Percentiles rank a stretch among this genome's conserved stretches.
Conservation (phyloP, 805 yeast species). For the Wickerhamiella alocasiicola region DNA sequence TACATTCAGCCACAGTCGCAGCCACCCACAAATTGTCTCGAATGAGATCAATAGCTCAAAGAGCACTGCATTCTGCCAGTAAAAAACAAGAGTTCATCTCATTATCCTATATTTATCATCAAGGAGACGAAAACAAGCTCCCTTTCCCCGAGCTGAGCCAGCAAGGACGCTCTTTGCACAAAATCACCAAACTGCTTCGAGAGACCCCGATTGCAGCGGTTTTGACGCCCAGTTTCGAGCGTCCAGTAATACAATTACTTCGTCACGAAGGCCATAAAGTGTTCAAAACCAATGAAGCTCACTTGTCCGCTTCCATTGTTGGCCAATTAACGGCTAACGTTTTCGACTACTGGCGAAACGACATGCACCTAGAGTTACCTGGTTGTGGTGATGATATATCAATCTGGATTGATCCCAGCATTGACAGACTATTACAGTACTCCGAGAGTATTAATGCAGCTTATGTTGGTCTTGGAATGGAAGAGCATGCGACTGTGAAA, state of each 20-base stretch:
- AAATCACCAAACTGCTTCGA: neutral
- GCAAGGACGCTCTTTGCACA: conserved; percentile 2
- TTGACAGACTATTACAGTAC: neutral
- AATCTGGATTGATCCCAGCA: neutral
- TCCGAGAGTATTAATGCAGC: neutral
- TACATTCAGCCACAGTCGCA: no score
- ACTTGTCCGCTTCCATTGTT: conserved; percentile 1
- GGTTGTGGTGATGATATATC: neutral
- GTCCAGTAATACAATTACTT: neutral
- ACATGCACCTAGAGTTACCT: neutral
- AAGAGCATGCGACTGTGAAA: neutral
- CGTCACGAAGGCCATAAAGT: neutral
- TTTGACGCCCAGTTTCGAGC: neutral
- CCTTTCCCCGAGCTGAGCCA: conserved; percentile 3
- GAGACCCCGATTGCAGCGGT: neutral
- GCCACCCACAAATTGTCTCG: no score
- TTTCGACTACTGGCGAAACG: conserved; percentile 1
- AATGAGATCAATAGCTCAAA: no score
- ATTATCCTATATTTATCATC: neutral
- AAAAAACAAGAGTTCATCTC: neutral
- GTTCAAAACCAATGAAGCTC: neutral
- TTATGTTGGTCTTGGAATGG: neutral
- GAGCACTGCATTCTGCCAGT: no score
- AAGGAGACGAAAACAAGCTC: neutral
- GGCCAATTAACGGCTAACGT: neutral